phyloP scores from a whole-genome alignment of 805 yeast genomes.

The Candida dendrica region DNA sequence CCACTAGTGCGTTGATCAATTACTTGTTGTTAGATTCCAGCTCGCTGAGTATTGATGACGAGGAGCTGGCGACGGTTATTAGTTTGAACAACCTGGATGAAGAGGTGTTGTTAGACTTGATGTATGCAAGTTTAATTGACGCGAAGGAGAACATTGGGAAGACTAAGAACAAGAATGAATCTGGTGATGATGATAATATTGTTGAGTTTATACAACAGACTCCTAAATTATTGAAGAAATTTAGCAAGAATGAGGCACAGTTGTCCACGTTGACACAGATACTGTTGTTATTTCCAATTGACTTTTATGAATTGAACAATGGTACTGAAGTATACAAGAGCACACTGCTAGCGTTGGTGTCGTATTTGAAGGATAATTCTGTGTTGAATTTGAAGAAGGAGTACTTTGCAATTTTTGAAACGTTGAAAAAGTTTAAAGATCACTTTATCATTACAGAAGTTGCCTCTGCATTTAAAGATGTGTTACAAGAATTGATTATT shows the following conservation, averaged over 20 bases:
- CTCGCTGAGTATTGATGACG: slow-evolving; percentile 24
- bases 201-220: slow-evolving; percentile 7
- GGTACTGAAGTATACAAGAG: slow-evolving; percentile 8
- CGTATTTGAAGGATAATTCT: slow-evolving; percentile 14
- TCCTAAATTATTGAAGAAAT: slow-evolving; percentile 7
- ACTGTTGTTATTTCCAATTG: slow-evolving; percentile 10
- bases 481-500: slow-evolving; percentile 9
- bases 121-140: slow-evolving; percentile 29
- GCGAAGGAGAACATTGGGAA: slow-evolving; percentile 6
- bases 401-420: slow-evolving; percentile 5
- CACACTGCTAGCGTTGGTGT: slow-evolving; percentile 6
- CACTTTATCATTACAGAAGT: slow-evolving; percentile 6
- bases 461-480: slow-evolving; percentile 2
- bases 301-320: slow-evolving; percentile 17
- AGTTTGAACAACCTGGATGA: slow-evolving; percentile 20
- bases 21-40: slow-evolving; percentile 40
- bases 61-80: slow-evolving; percentile 23
- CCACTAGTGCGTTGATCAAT: slow-evolving; percentile 33
- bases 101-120: slow-evolving; percentile 26
- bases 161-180: slow-evolving; percentile 5
- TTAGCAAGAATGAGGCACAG: slow-evolving; percentile 8
- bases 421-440: slow-evolving; percentile 1
- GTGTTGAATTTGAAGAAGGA: slow-evolving; percentile 8
- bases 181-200: slow-evolving; percentile 7
- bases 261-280: slow-evolving; percentile 10